A percentile compares a stretch with the other conserved stretches of the same genome.
Conservation (phyloP, 2,329 filamentous ascomycete genomes). For the Ascochyta pisi region DNA sequence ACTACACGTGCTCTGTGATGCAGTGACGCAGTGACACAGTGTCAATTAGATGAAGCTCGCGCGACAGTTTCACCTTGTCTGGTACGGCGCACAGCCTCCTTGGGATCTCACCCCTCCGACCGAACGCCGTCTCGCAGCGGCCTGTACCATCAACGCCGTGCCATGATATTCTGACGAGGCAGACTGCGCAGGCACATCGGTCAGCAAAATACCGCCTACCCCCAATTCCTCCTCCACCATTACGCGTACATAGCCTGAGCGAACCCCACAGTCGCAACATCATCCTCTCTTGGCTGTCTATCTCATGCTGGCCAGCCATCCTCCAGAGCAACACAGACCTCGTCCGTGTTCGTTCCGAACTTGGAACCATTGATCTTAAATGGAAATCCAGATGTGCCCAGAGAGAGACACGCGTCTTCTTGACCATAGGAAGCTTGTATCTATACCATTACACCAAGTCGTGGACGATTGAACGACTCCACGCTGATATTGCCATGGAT, state of each 20-base stretch:
- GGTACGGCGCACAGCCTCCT: constrained; percentile 13
- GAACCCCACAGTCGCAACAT: constrained; percentile 8
- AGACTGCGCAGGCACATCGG: constrained; percentile 2
- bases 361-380: neutral
- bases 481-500: neutral
- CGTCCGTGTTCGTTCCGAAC: neutral
- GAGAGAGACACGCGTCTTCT: neutral
- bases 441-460: neutral
- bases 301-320: neutral
- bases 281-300: neutral
- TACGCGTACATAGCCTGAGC: constrained; percentile 9
- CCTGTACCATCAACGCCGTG: constrained; percentile 3
- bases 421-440: neutral
- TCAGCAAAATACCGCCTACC: constrained; percentile 2
- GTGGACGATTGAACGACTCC: neutral
- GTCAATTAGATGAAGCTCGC: constrained; percentile 14
- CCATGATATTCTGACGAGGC: constrained; percentile 4
- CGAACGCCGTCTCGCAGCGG: neutral
- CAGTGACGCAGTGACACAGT: neutral
- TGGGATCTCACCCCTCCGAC: neutral
- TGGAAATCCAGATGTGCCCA: neutral
- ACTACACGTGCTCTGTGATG: constrained; percentile 2
- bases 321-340: neutral
- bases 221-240: constrained; percentile 2
- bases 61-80: constrained; percentile 13